phyloP scores from a whole-genome alignment of 345 rosid genomes.

The Lepidium didymum region DNA sequence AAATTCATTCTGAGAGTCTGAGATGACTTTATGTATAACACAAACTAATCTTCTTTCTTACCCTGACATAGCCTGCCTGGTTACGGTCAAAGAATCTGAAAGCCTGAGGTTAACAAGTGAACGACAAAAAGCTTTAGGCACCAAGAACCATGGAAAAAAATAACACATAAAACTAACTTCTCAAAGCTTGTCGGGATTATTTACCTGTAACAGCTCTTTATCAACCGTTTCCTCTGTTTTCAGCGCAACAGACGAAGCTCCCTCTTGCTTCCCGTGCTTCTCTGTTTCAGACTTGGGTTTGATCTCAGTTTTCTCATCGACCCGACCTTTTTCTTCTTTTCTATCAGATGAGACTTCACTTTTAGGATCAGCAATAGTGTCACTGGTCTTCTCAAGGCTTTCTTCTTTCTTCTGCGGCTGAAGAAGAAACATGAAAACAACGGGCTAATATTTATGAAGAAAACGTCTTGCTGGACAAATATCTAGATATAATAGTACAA shows the following conservation, averaged over 20 bases:
- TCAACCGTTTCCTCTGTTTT: slow-evolving; percentile 44
- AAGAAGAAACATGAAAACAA: not conserved
- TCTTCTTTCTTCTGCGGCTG: slow-evolving; percentile 33
- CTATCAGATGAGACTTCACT: slow-evolving; percentile 30
- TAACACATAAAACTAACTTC: not conserved
- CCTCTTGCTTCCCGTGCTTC: slow-evolving; percentile 24
- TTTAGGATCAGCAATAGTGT: not conserved
- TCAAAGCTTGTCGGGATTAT: not conserved
- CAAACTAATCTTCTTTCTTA: slow-evolving; percentile 16
- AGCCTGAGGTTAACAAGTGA: slow-evolving; percentile 44
- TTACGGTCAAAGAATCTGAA: slow-evolving; percentile 93
- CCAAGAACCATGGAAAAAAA: not conserved
- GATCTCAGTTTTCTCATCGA: slow-evolving; percentile 27
- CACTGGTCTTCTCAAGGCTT: slow-evolving; percentile 30
- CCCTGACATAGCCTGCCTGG: slow-evolving; percentile 79
- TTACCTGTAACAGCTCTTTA: slow-evolving; percentile 81
- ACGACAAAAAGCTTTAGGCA: not conserved
- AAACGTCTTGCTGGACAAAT: not conserved
- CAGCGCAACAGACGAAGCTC: slow-evolving; percentile 26
- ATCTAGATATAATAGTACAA: not conserved
- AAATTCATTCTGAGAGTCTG: not conserved
- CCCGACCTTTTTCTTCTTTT: slow-evolving; percentile 32
- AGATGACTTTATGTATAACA: not conserved
- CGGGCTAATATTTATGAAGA: not conserved
- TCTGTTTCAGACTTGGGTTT: slow-evolving; percentile 35